Percentiles rank a stretch among this genome's conserved stretches.
phyloP scores from a whole-genome alignment of 495 filamentous ascomycete species.

The Trypethelium eluteriae region DNA sequence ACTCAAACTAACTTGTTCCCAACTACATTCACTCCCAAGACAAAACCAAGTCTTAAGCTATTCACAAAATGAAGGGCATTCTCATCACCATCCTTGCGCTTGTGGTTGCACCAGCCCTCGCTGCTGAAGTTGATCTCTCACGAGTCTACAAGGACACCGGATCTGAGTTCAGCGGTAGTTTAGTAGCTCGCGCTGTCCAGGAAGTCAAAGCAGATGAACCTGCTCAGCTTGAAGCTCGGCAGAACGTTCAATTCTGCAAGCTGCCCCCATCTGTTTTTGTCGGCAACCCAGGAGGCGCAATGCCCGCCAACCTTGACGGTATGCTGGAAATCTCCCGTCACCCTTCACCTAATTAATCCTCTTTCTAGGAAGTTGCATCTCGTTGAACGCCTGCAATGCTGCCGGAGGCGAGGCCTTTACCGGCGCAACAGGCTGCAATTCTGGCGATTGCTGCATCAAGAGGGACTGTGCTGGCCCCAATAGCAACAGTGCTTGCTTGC shows the following conservation, averaged over 20 bases:
- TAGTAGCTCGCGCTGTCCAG: not conserved
- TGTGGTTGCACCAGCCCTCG: slow-evolving; percentile 2
- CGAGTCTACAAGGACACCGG: not conserved
- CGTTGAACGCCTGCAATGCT: not conserved
- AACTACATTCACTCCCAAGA: not conserved
- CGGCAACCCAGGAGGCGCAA: slow-evolving; percentile 6
- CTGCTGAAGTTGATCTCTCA: slow-evolving; percentile 1
- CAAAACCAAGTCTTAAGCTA: not conserved
- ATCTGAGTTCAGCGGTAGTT: not conserved
- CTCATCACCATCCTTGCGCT: not conserved
- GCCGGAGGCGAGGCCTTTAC: slow-evolving; percentile 1
- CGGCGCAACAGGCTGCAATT: not conserved
- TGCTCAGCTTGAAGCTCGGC: not conserved
- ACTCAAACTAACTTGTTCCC: not conserved
- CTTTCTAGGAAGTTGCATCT: slow-evolving; percentile 7
- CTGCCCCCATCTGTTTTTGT: slow-evolving; percentile 7
- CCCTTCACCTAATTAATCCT: not conserved
- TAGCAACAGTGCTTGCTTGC: slow-evolving; percentile 8
- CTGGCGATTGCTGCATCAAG: not conserved
- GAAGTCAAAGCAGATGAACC: not conserved
- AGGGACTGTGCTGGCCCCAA: slow-evolving; percentile 2
- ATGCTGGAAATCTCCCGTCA: not conserved
- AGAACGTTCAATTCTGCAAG: not conserved
- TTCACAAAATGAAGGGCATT: not conserved
- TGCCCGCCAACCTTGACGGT: slow-evolving; percentile 9